Evolutionary conservation across 2,329 filamentous ascomycete genomes (phyloP).

Genomic region (Penicillium sp.): DNA sequence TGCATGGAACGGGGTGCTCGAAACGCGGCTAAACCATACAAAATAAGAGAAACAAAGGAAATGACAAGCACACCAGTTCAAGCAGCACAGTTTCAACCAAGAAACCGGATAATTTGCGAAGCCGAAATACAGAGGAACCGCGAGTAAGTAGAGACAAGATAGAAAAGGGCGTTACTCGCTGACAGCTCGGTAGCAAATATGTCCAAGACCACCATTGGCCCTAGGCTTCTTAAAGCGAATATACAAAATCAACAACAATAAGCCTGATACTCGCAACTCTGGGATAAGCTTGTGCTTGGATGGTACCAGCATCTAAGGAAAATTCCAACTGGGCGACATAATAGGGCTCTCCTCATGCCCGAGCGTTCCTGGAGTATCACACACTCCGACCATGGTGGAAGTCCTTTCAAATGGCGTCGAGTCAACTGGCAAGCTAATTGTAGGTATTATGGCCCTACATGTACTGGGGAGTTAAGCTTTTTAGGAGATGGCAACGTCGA

Average conservation of each 20-base stretch:
- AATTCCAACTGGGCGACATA: slow-evolving; percentile 12
- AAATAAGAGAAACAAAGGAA: background rate
- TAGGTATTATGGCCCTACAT: background rate
- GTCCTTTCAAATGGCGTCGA: slow-evolving; percentile 10
- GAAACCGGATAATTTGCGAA: background rate
- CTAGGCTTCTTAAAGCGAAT: slow-evolving; percentile 11
- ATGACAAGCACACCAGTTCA: background rate
- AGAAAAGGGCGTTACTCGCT: background rate
- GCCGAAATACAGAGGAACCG: background rate
- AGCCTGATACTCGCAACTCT: slow-evolving; percentile 7
- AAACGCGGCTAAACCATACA: background rate
- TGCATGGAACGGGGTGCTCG: background rate
- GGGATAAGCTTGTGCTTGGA: slow-evolving; percentile 14
- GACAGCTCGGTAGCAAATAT: background rate
- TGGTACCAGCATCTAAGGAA: slow-evolving; percentile 9
- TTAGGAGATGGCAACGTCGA: slow-evolving; percentile 11
- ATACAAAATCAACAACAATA: slow-evolving; percentile 16
- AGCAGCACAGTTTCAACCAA: background rate
- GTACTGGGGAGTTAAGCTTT: slow-evolving; percentile 13
- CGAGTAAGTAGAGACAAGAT: background rate
- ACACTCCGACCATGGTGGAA: slow-evolving; percentile 5
- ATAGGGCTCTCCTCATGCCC: slow-evolving; percentile 13
- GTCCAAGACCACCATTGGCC: background rate
- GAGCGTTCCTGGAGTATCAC: slow-evolving; percentile 9
- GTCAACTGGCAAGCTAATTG: background rate